A percentile compares a stretch with the other conserved stretches of the same genome.
Conservation (phyloP, 805 yeast genomes). For the Candida piceae region DNA sequence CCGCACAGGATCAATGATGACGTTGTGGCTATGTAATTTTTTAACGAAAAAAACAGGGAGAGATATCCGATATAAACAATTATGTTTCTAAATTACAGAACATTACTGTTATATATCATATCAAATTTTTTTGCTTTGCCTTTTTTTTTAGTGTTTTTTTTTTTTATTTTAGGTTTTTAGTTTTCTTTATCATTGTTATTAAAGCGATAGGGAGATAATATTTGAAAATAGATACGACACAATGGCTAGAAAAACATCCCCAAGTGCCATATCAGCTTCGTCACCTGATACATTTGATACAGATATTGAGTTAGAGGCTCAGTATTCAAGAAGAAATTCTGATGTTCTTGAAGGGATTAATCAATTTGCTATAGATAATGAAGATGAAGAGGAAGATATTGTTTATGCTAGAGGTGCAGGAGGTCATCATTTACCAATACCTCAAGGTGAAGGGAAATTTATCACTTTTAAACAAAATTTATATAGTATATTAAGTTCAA, state of each 20-base stretch:
- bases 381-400: conserved; percentile 14
- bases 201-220: too few relatives aligned
- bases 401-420: conserved; percentile 8
- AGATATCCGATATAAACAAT: too few relatives aligned
- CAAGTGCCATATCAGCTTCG: background rate
- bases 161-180: too few relatives aligned
- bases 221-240: too few relatives aligned
- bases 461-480: conserved; percentile 7
- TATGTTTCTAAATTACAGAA: too few relatives aligned
- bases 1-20: too few relatives aligned
- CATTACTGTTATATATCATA: too few relatives aligned
- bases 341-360: conserved; percentile 15
- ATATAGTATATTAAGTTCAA: conserved; percentile 8
- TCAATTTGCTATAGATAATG: conserved; percentile 15
- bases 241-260: background rate
- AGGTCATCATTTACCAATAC: conserved; percentile 3
- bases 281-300: conserved; percentile 4
- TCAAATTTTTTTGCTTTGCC: too few relatives aligned
- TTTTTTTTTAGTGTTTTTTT: too few relatives aligned
- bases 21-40: too few relatives aligned
- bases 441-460: conserved; percentile 1
- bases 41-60: too few relatives aligned
- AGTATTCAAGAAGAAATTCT: conserved; percentile 17
- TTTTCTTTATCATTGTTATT: too few relatives aligned
- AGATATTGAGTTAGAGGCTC: conserved; percentile 20